A percentile compares a stretch with the other conserved stretches of the same genome.
Evolutionary conservation across 768 basidiomycete genomes (phyloP).

Genomic region (Lactarius vividus): DNA sequence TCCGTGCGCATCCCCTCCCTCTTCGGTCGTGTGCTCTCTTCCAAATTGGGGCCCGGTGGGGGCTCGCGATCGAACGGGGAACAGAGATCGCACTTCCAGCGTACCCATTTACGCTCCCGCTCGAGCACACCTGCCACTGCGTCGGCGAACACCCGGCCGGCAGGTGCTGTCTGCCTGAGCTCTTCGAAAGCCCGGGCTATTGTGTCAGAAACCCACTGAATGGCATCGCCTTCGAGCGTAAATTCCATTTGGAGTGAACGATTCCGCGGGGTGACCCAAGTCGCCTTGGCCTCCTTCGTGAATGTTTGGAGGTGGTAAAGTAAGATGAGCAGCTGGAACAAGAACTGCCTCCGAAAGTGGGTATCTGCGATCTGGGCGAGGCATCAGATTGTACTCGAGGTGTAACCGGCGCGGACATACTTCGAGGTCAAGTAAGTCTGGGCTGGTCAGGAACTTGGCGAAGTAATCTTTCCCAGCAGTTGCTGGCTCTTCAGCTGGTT

Average conservation of each 20-base stretch:
- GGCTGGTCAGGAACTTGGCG: slow-evolving; percentile 88
- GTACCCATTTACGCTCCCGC: slow-evolving; percentile 86
- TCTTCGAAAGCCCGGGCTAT: slow-evolving; percentile 52
- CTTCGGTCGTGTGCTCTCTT: slow-evolving; percentile 55
- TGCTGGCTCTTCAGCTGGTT: slow-evolving; percentile 47
- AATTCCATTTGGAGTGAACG: slow-evolving; percentile 84
- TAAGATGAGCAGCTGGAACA: slow-evolving; percentile 81
- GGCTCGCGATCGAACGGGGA: slow-evolving; percentile 74
- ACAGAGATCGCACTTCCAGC: slow-evolving; percentile 85
- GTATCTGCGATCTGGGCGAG: slow-evolving; percentile 74
- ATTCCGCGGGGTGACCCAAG: slow-evolving; percentile 63
- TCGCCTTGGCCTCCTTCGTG: slow-evolving; percentile 61
- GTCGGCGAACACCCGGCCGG: slow-evolving; percentile 72
- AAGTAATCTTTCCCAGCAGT: slow-evolving; percentile 67
- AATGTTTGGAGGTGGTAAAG: slow-evolving; percentile 72
- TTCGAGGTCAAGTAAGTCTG: slow-evolving; percentile 84
- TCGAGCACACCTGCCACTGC: slow-evolving; percentile 70
- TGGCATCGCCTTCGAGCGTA: slow-evolving; percentile 62
- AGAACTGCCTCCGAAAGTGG: slow-evolving; percentile 88
- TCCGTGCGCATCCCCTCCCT: slow-evolving; percentile 56
- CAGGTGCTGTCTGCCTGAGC: slow-evolving; percentile 72
- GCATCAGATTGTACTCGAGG: background rate
- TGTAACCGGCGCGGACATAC: slow-evolving; percentile 39
- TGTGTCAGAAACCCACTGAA: slow-evolving; percentile 75
- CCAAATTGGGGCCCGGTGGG: slow-evolving; percentile 51